Evolutionary conservation across 768 basidiomycete species (phyloP), one percentile per base, ranked within the genome.

Genomic region (Baorangia bicolor): DNA sequence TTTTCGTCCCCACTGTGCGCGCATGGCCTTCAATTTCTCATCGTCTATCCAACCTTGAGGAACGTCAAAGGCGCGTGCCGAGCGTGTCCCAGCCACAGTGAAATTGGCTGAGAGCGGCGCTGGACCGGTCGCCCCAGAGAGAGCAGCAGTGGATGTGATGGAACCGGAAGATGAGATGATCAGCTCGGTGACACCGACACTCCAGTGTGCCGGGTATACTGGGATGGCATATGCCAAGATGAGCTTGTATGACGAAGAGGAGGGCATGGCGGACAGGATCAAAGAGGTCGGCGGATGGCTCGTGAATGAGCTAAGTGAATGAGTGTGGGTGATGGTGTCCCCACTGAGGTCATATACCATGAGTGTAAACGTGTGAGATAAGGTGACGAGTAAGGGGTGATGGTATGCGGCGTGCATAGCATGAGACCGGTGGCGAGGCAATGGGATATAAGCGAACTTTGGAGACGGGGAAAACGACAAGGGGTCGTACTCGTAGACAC

Each of bases 141-240:
- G 25, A 12, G 30, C 25, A 10, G 53, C 10, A 8, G 51, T 39
- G 2, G 68, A 53, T 20, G 53, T 46, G 48, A 62, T 16, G 12
- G 57, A 57, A 18, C 62, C 61, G 11, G 61, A 60, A 14, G 59
- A 63, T 44, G 82, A 78, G 43, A 93, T 88, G 46, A 89, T 78
- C 37, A 93, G 73, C 64, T 92, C 91, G 10, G 90, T 89, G 5
- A 82, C 84, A 31, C 88, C 89, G 30, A 86, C 81, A 25, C 85
- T 84, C 88, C 88, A 93, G 67, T 93, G 92, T 18, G 77, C 76
- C 4, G 91, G 91, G 67, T 89, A 92, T 40, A 93, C 86, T 30
- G 89, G 90, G 34, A 84, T 76, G 20, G 88, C 77, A 71, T 92
- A 91, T 18, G 86, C 83, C 61, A 93, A 70, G 27, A 92, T 75